Conservation (phyloP, 192 early-diverging fungal species). For the Coemansia reversa region DNA sequence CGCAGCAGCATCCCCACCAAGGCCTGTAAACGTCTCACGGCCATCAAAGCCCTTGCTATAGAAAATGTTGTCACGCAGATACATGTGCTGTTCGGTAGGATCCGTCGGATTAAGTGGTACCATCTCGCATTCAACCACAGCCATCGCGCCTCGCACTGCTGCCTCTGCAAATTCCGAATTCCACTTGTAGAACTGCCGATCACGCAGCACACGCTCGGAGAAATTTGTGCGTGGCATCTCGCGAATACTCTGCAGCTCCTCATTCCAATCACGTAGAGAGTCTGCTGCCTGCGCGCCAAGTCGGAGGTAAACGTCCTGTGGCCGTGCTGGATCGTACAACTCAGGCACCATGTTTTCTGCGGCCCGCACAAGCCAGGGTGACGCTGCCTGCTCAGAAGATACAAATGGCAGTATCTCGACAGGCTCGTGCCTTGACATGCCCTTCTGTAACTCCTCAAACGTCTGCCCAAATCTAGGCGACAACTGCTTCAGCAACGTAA, state of each 20-base stretch:
- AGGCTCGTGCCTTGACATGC: slow-evolving; percentile 59
- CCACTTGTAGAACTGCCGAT: slow-evolving; percentile 78
- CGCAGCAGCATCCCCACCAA: slow-evolving; percentile 86
- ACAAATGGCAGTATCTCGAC: slow-evolving; percentile 79
- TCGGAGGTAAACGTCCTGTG: slow-evolving; percentile 32
- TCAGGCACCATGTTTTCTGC: slow-evolving; percentile 25
- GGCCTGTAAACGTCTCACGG: slow-evolving; percentile 73
- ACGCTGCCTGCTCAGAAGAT: slow-evolving; percentile 60
- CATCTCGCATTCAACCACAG: slow-evolving; percentile 78
- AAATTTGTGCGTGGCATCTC: slow-evolving; percentile 75
- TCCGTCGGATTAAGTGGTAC: slow-evolving; percentile 77
- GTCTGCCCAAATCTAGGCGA: slow-evolving; percentile 70
- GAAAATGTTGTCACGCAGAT: slow-evolving; percentile 94
- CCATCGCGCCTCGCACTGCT: slow-evolving; percentile 78
- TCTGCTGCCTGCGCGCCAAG: slow-evolving; percentile 32
- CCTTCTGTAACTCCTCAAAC: slow-evolving; percentile 67
- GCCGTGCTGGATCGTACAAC: slow-evolving; percentile 34
- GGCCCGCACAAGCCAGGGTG: slow-evolving; percentile 80
- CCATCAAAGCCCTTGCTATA: slow-evolving; percentile 88
- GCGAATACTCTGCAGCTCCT: slow-evolving; percentile 87
- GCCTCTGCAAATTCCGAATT: slow-evolving; percentile 93
- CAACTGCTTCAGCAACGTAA: slow-evolving; percentile 62
- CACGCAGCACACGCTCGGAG: slow-evolving; percentile 83
- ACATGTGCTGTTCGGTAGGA: slow-evolving; percentile 78
- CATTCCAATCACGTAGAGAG: slow-evolving; percentile 91